Evolutionary conservation across 805 yeast species (phyloP).

Genomic region (Wickerhamiella vanderwaltii): DNA sequence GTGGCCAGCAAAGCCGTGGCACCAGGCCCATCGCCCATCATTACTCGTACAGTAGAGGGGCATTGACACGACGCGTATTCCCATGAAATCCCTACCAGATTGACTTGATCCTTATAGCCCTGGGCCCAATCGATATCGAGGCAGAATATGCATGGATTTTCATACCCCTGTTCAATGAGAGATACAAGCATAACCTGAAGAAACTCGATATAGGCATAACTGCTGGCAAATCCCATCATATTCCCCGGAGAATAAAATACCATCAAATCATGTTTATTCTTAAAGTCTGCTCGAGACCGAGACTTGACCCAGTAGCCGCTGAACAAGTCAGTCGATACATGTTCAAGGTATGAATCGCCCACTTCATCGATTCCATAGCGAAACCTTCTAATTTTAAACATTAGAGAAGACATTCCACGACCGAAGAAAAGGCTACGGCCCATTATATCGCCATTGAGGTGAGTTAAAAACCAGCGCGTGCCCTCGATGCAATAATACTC

Average conservation of each 20-base stretch:
- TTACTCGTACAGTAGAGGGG: slow-evolving; percentile 26
- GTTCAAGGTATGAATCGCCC: slow-evolving; percentile 22
- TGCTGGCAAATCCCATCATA: slow-evolving; percentile 26
- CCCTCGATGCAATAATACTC: slow-evolving; percentile 21
- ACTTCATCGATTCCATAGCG: slow-evolving; percentile 25
- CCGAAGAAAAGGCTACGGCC: slow-evolving; percentile 21
- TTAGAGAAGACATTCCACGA: slow-evolving; percentile 15
- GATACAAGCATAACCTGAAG: slow-evolving; percentile 32
- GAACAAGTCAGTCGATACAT: slow-evolving; percentile 21
- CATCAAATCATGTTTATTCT: slow-evolving; percentile 30
- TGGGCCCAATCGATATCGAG: slow-evolving; percentile 24
- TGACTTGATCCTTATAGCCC: slow-evolving; percentile 1
- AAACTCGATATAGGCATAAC: slow-evolving; percentile 37
- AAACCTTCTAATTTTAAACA: slow-evolving; percentile 21
- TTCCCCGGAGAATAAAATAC: slow-evolving; percentile 36
- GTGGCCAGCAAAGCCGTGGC: slow-evolving; percentile 33
- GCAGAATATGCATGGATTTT: slow-evolving; percentile 36
- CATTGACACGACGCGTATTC: slow-evolving; percentile 20
- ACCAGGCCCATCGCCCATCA: slow-evolving; percentile 40
- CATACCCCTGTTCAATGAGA: slow-evolving; percentile 38
- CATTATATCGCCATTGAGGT: slow-evolving; percentile 18
- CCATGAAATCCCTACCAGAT: slow-evolving; percentile 26
- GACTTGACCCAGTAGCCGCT: slow-evolving; percentile 30
- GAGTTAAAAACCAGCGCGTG: slow-evolving; percentile 20
- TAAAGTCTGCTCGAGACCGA: slow-evolving; percentile 19